Conservation (phyloP, 306 rosid species). For the Sicyos edulis region DNA sequence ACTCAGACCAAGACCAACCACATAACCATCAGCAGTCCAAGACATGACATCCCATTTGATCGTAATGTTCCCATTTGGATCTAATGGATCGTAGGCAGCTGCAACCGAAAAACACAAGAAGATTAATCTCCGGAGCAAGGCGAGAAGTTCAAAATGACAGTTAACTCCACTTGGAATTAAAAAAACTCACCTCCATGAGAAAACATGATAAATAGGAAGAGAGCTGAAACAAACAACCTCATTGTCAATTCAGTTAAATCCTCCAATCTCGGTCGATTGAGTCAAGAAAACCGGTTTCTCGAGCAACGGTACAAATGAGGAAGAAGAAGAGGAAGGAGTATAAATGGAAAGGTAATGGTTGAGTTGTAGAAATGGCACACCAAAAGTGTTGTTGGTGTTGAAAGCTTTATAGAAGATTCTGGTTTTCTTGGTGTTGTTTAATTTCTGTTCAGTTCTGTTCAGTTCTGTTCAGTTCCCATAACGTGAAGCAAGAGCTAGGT, state of each 20-base stretch:
- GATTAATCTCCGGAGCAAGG: slow-evolving; percentile 9
- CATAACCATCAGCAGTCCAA: slow-evolving; percentile 93
- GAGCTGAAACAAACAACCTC: slow-evolving; percentile 44
- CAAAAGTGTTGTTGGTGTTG: slow-evolving; percentile 49
- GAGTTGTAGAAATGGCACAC: slow-evolving; percentile 32
- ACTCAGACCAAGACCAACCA: slow-evolving; percentile 26
- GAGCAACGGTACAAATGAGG: background rate
- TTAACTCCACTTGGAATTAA: background rate
- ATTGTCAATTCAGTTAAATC: slow-evolving; percentile 17
- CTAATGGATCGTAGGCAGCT: slow-evolving; percentile 90
- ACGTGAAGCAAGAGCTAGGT: slow-evolving; percentile 65
- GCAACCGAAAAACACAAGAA: slow-evolving; percentile 13
- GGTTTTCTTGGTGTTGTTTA: slow-evolving; percentile 1
- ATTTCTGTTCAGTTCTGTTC: background rate
- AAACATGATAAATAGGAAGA: slow-evolving; percentile 39
- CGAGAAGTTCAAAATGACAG: background rate
- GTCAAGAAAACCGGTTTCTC: background rate
- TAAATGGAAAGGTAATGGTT: slow-evolving; percentile 21
- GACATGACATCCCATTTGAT: slow-evolving; percentile 90
- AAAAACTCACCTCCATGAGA: slow-evolving; percentile 48
- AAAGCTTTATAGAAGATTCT: slow-evolving; percentile 20
- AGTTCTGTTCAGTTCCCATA: slow-evolving; percentile 42
- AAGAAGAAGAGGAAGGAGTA: slow-evolving; percentile 19
- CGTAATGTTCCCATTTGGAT: slow-evolving; percentile 85
- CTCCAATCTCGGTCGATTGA: background rate